Conservation (phyloP, 768 basidiomycete genomes). For the Leucocoprinus sp. region DNA sequence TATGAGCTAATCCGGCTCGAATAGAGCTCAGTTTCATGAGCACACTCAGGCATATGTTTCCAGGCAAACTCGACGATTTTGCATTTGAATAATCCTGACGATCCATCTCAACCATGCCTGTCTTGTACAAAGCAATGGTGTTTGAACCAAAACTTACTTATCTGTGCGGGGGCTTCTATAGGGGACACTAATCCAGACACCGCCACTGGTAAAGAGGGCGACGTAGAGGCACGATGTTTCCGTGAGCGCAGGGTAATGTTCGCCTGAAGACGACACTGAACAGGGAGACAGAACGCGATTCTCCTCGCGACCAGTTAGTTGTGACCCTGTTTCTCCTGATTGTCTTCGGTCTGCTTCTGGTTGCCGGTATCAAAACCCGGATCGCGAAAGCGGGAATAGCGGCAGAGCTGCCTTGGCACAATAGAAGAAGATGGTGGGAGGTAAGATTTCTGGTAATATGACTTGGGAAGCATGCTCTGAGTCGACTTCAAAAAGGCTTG, state of each 20-base stretch:
- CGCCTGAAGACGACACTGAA: neutral
- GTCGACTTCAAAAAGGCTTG: slow-evolving; percentile 32
- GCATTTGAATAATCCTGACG: slow-evolving; percentile 70
- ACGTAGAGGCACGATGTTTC: slow-evolving; percentile 93
- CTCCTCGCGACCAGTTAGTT: slow-evolving; percentile 89
- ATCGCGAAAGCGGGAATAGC: slow-evolving; percentile 74
- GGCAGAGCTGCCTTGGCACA: slow-evolving; percentile 52
- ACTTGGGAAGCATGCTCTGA: slow-evolving; percentile 8
- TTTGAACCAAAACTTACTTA: slow-evolving; percentile 80
- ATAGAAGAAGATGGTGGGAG: slow-evolving; percentile 76
- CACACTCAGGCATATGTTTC: slow-evolving; percentile 77
- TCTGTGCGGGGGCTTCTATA: slow-evolving; percentile 72
- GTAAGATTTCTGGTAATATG: slow-evolving; percentile 31
- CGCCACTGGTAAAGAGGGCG: slow-evolving; percentile 90
- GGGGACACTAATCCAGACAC: slow-evolving; percentile 90
- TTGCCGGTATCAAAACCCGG: slow-evolving; percentile 75
- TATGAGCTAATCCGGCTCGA: slow-evolving; percentile 20
- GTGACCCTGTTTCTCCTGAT: slow-evolving; percentile 86
- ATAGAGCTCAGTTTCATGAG: slow-evolving; percentile 5
- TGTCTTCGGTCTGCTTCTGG: slow-evolving; percentile 78
- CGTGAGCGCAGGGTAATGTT: slow-evolving; percentile 44
- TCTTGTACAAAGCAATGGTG: slow-evolving; percentile 96
- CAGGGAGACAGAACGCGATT: slow-evolving; percentile 70
- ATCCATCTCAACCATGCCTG: slow-evolving; percentile 83
- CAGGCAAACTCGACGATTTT: slow-evolving; percentile 80